Conservation (phyloP, 192 early-diverging fungal species). For the Rhizophlyctis rosea region DNA sequence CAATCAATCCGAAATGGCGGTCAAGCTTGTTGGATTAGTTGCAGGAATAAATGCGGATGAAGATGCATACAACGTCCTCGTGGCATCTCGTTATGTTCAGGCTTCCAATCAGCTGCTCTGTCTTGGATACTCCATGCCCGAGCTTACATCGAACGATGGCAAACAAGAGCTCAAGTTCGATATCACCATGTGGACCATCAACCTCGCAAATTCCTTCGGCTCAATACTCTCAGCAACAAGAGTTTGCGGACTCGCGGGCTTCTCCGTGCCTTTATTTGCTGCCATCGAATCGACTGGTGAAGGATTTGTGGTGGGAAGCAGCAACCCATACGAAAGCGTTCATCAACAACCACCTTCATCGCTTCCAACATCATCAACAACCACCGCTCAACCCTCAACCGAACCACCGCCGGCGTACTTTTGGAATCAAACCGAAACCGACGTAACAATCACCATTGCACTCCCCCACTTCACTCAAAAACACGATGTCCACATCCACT, state of each 20-base stretch:
- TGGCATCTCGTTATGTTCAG: background rate
- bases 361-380: background rate
- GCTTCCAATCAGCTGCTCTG: background rate
- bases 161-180: background rate
- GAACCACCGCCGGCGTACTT: slow-evolving; percentile 14
- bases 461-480: slow-evolving; percentile 1
- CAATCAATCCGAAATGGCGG: background rate
- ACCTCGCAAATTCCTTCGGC: background rate
- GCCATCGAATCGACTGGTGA: slow-evolving; percentile 10
- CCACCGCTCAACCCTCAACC: background rate
- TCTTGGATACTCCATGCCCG: slow-evolving; percentile 13
- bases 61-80: background rate
- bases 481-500: slow-evolving; percentile 8
- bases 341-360: background rate
- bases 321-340: slow-evolving; percentile 1
- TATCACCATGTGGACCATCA: background rate
- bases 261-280: slow-evolving; percentile 12
- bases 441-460: slow-evolving; percentile 13
- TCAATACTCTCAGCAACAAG: background rate
- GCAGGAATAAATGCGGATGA: too few relatives aligned
- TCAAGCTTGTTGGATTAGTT: background rate
- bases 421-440: slow-evolving; percentile 16
- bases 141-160: slow-evolving; percentile 8
- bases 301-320: slow-evolving; percentile 3
- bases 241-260: slow-evolving; percentile 1